phyloP scores from a whole-genome alignment of 371 early-diverging fungal species.

The Haplosporangium sp. region DNA sequence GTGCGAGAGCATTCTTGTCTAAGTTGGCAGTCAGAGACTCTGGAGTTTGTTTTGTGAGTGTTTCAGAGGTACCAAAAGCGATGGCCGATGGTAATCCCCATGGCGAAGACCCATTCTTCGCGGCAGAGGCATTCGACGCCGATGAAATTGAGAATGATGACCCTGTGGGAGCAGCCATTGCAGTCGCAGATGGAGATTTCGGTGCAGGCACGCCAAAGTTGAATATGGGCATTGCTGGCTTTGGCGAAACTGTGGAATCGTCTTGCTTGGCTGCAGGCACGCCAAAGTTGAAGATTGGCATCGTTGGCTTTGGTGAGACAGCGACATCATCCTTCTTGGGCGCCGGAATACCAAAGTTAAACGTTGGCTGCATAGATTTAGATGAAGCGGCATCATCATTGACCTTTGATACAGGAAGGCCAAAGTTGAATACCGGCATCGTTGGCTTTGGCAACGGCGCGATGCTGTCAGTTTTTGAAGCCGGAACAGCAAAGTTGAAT shows the following conservation, averaged over 20 bases:
- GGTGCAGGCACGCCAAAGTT: conserved; percentile 4
- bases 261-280: background rate
- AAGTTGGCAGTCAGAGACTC: too few species aligned
- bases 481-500: background rate
- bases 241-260: background rate
- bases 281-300: background rate
- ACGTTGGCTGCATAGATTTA: background rate
- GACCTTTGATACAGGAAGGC: too few species aligned
- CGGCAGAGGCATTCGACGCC: background rate
- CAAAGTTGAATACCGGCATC: background rate
- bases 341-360: background rate
- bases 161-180: background rate
- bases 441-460: background rate
- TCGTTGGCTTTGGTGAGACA: too few species aligned
- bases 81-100: background rate
- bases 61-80: background rate
- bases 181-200: background rate
- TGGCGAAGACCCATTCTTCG: background rate
- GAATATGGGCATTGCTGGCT: background rate
- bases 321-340: background rate
- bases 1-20: too few species aligned
- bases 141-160: background rate
- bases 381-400: background rate
- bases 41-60: background rate
- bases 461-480: background rate